Evolutionary conservation across 768 basidiomycete genomes (phyloP), one percentile per base, ranked within the genome.

Genomic region (Cyathus striatus): DNA sequence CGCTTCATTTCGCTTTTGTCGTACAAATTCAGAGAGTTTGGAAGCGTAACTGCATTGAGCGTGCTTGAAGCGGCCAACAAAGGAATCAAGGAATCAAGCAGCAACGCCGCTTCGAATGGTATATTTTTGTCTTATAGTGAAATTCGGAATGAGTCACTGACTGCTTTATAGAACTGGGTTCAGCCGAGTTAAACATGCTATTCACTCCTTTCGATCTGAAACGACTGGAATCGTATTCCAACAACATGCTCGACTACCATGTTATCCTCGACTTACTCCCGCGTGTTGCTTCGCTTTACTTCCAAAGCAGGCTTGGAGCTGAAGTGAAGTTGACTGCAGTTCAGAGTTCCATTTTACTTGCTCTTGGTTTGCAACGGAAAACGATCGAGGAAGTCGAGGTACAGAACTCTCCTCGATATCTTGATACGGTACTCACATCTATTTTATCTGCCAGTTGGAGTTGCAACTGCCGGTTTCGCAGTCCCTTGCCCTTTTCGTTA

Each of bases 211-310:
- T 95, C 60, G 96, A 98, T 62, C 74, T 98, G 53, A 97, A 98
- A 61, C 85, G 96, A 1, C 75, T 99, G 12, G 88, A 94, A 53
- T 89, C 95, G 4, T 99, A 99, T 50, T 87, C 92, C 1, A 93
- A 96, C 61, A 92, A 92, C 58, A 84, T 87, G 80, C 75, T 98
- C 32, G 96, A 98, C 62, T 97, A 95, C 55, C 96, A 98, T 58
- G 91, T 95, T 52, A 79, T 98, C 44, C 73, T 98, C 30, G 96
- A 99, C 61, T 72, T 98, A 20, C 73, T 99, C 13, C 95, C 96
- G 0, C 76, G 70, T 1, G 65, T 92, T 26, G 81, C 91, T 2
- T 65, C 75, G n/a, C 70, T 97, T 12, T 95, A 86, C 66, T 99
- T 98, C 61, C 81, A 90, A 53, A 76, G 72, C 51, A 75, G 82